phyloP scores from a whole-genome alignment of 78 protist species.

The Capsaspora owczarzaki region DNA sequence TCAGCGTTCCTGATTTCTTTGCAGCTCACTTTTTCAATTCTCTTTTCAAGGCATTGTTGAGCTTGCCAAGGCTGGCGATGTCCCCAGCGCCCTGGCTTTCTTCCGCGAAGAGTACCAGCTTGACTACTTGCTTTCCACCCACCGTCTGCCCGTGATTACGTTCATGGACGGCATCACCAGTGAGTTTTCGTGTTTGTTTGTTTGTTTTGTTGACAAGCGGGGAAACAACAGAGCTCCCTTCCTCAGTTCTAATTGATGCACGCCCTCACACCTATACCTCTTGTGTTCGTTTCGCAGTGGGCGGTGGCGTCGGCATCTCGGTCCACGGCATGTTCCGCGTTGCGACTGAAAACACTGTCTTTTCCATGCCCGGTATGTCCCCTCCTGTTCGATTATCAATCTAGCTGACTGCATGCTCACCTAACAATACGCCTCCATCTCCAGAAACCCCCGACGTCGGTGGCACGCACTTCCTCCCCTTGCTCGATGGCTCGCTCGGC shows the following conservation, averaged over 20 bases:
- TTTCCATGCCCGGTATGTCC: slow-evolving; percentile 70
- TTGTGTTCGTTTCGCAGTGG: not conserved
- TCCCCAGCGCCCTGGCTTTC: too few relatives aligned
- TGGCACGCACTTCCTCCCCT: slow-evolving; percentile 9
- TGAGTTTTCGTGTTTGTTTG: not conserved
- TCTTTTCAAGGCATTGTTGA: too few relatives aligned
- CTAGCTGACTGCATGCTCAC: not conserved
- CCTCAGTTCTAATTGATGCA: too few relatives aligned
- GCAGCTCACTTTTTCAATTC: not conserved
- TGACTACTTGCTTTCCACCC: slow-evolving; percentile 22
- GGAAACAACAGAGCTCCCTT: too few relatives aligned
- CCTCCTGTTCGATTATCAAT: not conserved
- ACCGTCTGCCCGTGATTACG: slow-evolving; percentile 28
- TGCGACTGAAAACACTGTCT: slow-evolving; percentile 60
- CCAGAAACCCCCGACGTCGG: slow-evolving; percentile 52
- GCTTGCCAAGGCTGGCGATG: too few relatives aligned
- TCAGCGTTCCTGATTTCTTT: not conserved
- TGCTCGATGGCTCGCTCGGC: slow-evolving; percentile 24
- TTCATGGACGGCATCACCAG: slow-evolving; percentile 53
- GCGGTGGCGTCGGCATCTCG: slow-evolving; percentile 63
- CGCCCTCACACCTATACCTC: too few relatives aligned
- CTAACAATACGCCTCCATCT: not conserved
- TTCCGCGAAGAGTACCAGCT: slow-evolving; percentile 53
- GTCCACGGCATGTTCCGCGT: slow-evolving; percentile 56
- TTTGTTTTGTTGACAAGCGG: not conserved